Percentiles rank a stretch among this genome's conserved stretches.
Evolutionary conservation across 176 grass and related monocot species (phyloP).

Genomic region (Aegilops tauschii): DNA sequence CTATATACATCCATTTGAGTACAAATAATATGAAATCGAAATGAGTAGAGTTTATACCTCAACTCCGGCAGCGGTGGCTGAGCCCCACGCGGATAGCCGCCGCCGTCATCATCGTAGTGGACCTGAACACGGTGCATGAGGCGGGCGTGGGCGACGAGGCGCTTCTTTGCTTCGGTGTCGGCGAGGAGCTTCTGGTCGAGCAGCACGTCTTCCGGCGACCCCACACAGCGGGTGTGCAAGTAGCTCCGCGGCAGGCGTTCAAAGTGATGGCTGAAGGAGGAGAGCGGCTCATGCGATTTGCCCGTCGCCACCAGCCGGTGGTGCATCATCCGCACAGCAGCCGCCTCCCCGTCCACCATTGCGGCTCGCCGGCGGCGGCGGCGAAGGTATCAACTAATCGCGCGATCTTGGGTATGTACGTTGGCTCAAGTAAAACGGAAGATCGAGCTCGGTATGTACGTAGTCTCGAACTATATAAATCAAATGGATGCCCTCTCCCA

Average conservation of each 20-base stretch:
- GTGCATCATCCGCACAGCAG: background rate
- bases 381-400: background rate
- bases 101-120: background rate
- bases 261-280: background rate
- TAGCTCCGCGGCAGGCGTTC: background rate
- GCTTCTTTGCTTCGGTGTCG: background rate
- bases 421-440: too few relatives aligned
- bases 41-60: background rate
- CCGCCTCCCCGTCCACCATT: background rate
- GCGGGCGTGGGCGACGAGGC: background rate
- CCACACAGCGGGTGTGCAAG: background rate
- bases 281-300: background rate
- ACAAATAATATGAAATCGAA: too few relatives aligned
- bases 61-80: background rate
- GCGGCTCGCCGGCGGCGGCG: background rate
- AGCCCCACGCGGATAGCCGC: background rate
- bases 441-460: too few relatives aligned
- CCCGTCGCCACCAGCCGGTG: background rate
- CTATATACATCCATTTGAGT: too few relatives aligned
- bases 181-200: background rate
- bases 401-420: background rate
- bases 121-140: background rate
- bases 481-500: background rate
- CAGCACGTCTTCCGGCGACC: slow-evolving; percentile 3
- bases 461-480: background rate